Evolutionary conservation across 176 grass and related monocot species (phyloP).

Genomic region (Panicum miliaceum): DNA sequence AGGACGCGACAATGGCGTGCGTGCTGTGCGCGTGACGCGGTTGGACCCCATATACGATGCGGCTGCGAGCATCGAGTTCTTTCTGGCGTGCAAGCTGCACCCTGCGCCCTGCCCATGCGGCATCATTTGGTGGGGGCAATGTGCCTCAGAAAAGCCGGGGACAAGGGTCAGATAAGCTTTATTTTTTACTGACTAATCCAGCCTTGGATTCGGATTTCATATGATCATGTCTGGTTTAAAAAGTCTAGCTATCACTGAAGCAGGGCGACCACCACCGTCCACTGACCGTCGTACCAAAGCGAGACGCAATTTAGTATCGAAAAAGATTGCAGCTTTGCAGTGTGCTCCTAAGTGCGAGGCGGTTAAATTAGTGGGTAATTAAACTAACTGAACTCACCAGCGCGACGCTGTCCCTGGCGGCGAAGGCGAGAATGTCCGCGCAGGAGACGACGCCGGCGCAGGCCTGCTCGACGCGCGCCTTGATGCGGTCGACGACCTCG

Average conservation of each 20-base stretch:
- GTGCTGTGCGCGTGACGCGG: neutral
- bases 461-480: slow-evolving; percentile 65
- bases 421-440: slow-evolving; percentile 92
- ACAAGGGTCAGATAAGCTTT: slow-evolving; percentile 29
- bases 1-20: slow-evolving; percentile 24
- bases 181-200: slow-evolving; percentile 18
- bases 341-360: neutral
- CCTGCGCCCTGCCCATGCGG: neutral
- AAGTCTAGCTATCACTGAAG: neutral
- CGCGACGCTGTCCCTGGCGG: slow-evolving; percentile 79
- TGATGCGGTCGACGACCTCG: slow-evolving; percentile 73
- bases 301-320: slow-evolving; percentile 14
- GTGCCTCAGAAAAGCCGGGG: slow-evolving; percentile 35
- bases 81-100: neutral
- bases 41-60: neutral
- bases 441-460: slow-evolving; percentile 82
- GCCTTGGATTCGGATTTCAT: slow-evolving; percentile 34
- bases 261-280: neutral
- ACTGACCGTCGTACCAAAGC: slow-evolving; percentile 17
- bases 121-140: slow-evolving; percentile 39
- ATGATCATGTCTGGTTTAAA: slow-evolving; percentile 41
- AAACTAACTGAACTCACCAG: slow-evolving; percentile 32
- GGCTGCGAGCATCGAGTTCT: slow-evolving; percentile 18
- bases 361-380: neutral
- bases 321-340: neutral